phyloP scores from a whole-genome alignment of 768 basidiomycete genomes.

The Termitomyces sp. region DNA sequence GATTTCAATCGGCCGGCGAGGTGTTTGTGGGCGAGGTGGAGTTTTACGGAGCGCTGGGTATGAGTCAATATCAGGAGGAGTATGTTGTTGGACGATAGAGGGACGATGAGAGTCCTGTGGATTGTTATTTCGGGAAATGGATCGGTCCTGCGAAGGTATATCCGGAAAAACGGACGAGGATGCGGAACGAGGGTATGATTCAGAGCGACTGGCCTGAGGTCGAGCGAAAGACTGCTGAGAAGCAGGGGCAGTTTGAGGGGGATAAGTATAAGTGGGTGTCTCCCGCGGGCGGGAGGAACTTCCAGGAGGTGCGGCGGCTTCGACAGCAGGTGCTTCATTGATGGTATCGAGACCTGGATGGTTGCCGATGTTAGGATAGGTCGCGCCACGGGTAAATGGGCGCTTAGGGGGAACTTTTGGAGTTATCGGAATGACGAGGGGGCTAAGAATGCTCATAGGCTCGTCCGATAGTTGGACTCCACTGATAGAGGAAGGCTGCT shows the following conservation, averaged over 20 bases:
- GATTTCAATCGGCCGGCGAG: conserved; percentile 11
- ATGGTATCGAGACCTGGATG: conserved; percentile 37
- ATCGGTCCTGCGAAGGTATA: not conserved
- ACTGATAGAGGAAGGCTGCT: conserved; percentile 16
- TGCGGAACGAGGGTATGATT: conserved; percentile 9
- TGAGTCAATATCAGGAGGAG: conserved; percentile 17
- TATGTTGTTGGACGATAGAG: conserved; percentile 20
- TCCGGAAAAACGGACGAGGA: not conserved
- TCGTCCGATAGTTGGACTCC: conserved; percentile 42
- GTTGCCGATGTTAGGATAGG: conserved; percentile 29
- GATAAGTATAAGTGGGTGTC: not conserved
- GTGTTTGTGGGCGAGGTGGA: conserved; percentile 6
- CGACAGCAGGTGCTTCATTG: conserved; percentile 26
- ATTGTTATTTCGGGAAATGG: not conserved
- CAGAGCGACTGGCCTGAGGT: not conserved
- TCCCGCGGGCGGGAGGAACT: conserved; percentile 3
- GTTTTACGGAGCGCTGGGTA: conserved; percentile 13
- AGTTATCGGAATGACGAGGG: conserved; percentile 32
- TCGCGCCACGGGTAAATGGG: conserved; percentile 29
- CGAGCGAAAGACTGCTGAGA: conserved; percentile 7
- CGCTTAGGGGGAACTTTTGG: conserved; percentile 25
- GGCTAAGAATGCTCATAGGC: conserved; percentile 45
- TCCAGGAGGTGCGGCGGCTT: not conserved
- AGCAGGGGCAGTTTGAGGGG: conserved; percentile 6
- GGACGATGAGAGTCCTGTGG: conserved; percentile 12